Evolutionary conservation across 2,329 filamentous ascomycete species (phyloP), one percentile per base, ranked within the genome.

Genomic region (Microcera coccophila): DNA sequence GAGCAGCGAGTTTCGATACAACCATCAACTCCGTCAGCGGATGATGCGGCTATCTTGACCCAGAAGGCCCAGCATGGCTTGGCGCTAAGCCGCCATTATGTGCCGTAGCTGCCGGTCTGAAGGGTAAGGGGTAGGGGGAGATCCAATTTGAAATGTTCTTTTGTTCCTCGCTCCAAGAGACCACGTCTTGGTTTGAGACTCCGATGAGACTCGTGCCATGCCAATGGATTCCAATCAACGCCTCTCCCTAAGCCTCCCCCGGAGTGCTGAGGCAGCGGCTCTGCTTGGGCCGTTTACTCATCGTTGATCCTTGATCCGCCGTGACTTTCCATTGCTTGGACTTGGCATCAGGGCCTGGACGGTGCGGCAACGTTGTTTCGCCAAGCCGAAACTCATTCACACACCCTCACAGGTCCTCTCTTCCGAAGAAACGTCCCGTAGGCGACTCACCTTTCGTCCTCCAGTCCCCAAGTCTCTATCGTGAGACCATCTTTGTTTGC

Each of bases 61-160:
- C 46, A 45, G 45, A 45, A 36, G 50, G 44, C n/a, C n/a, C 15
- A 38, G 20, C 12, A 36, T 18, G 42, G 42, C 54, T 57, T 57
- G 54, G 54, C 54, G 33, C 42, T 40, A 22, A 20, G 14, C 36
- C 39, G 20, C 15, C 47, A 55, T 48, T 48, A 60, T 53, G 49
- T 62, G 59, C 60, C 60, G 60, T 61, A 49, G 48, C 50, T 59
- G 53, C 60, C 60, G 60, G 54, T 44, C 38, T 37, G 38, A 45
- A 43, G 45, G 22, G 7, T 12, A 7, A 26, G 22, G 22, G 7
- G 22, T 26, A 7, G 7, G 12, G 22, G n/a, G n/a, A n/a, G n/a
- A n/a, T n/a, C n/a, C n/a, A n/a, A n/a, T n/a, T n/a, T n/a, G n/a
- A n/a, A n/a, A n/a, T n/a, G n/a, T n/a, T n/a, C n/a, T n/a, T n/a